These are phyloP conservation scores for Starmerella scarabaei DNA, from an alignment of 805 yeast species.

Conservation along the genomic window DNA sequence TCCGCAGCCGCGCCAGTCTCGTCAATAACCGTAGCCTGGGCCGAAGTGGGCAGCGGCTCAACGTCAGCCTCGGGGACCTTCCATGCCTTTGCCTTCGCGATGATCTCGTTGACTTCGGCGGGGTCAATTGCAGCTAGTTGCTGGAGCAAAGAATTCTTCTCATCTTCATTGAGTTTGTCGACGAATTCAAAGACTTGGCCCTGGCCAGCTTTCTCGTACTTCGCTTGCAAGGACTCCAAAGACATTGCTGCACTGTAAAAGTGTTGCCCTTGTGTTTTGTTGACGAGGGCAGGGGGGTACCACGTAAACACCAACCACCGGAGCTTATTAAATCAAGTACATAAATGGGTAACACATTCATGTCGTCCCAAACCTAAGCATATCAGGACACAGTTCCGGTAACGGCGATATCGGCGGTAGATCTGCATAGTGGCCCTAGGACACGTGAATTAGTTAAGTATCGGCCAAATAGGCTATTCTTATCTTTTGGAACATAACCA, in stretches of 20 bases:
- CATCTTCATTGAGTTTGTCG: slow-evolving; percentile 23
- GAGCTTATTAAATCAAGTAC: not conserved
- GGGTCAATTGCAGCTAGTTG: slow-evolving; percentile 31
- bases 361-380: too few relatives aligned
- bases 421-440: too few relatives aligned
- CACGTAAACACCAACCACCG: too few relatives aligned
- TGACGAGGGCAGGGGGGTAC: too few relatives aligned
- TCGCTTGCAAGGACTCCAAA: slow-evolving; percentile 12
- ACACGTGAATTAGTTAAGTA: too few relatives aligned
- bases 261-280: too few relatives aligned
- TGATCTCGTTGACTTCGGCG: slow-evolving; percentile 24
- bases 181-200: slow-evolving; percentile 31
- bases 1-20: slow-evolving; percentile 19
- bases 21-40: slow-evolving; percentile 25
- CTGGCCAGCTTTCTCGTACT: slow-evolving; percentile 29
- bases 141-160: slow-evolving; percentile 22
- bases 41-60: slow-evolving; percentile 24
- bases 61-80: slow-evolving; percentile 15
- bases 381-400: too few relatives aligned
- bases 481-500: too few relatives aligned
- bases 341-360: too few relatives aligned
- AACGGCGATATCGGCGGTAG: too few relatives aligned
- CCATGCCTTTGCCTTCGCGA: slow-evolving; percentile 16
- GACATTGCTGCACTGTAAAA: too few relatives aligned
- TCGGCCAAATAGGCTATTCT: too few relatives aligned